Percentiles rank a stretch among this genome's conserved stretches.
These are phyloP conservation scores for Sclerotinia subarctica DNA, from an alignment of 2,329 filamentous ascomycete species.

Conservation along the genomic window DNA sequence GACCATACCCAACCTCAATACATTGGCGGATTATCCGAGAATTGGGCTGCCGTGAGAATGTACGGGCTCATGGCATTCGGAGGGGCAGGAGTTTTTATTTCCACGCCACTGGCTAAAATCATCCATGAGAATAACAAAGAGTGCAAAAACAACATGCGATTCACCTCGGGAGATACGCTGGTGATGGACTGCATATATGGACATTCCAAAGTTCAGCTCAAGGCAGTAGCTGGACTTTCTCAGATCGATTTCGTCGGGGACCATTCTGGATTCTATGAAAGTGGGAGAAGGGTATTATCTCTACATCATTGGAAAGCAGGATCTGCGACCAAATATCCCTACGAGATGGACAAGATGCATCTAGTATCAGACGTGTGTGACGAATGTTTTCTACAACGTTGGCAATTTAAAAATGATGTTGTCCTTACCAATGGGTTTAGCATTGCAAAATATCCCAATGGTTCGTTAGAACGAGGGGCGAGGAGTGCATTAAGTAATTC, in stretches of 20 bases:
- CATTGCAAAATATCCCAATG: constrained; percentile 40
- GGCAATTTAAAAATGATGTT: constrained; percentile 44
- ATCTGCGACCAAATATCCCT: constrained; percentile 30
- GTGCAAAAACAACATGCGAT: constrained; percentile 33
- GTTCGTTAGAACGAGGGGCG: background rate
- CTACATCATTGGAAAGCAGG: constrained; percentile 39
- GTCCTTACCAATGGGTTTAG: constrained; percentile 48
- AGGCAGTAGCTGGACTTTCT: constrained; percentile 32
- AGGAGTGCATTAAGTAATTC: background rate
- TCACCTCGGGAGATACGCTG: constrained; percentile 35
- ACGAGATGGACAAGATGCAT: constrained; percentile 38
- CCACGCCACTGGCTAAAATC: constrained; percentile 31
- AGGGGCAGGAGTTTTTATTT: constrained; percentile 36
- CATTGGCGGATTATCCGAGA: constrained; percentile 35
- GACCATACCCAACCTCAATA: constrained; percentile 33
- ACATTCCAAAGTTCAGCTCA: constrained; percentile 32
- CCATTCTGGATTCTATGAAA: constrained; percentile 37
- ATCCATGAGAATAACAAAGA: constrained; percentile 32
- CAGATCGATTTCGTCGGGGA: constrained; percentile 38
- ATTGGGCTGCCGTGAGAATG: constrained; percentile 37
- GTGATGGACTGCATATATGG: constrained; percentile 37
- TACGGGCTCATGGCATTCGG: constrained; percentile 39
- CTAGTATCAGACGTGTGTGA: constrained; percentile 36
- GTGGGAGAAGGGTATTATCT: constrained; percentile 33
- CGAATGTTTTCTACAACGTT: constrained; percentile 47